These are phyloP conservation scores for Talaromyces nanjingensis DNA, from an alignment of 495 filamentous ascomycete species.

Conservation along the genomic window DNA sequence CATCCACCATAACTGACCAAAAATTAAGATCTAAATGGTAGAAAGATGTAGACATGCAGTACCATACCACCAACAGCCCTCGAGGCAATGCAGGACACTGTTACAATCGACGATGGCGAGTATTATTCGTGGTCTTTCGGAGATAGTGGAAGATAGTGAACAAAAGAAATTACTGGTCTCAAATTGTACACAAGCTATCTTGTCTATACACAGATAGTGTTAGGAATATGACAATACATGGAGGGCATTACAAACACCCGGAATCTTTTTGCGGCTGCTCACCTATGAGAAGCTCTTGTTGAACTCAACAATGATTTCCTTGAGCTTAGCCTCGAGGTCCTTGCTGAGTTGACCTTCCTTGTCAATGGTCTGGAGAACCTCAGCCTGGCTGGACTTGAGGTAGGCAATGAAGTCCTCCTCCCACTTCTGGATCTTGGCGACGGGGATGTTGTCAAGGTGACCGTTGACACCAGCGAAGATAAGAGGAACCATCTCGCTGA, in stretches of 20 bases:
- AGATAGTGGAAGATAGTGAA: conserved; percentile 14
- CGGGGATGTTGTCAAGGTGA: conserved; percentile 79
- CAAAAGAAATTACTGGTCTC: conserved; percentile 42
- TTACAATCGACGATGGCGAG: neutral
- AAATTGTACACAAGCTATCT: conserved; percentile 52
- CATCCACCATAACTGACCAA: neutral
- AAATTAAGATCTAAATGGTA: neutral
- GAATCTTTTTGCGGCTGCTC: conserved; percentile 28
- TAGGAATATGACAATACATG: conserved; percentile 36
- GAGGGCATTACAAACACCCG: conserved; percentile 24
- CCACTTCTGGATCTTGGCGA: conserved; percentile 80
- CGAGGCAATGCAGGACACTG: neutral
- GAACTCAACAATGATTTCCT: conserved; percentile 71
- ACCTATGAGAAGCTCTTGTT: conserved; percentile 83
- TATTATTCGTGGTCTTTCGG: neutral
- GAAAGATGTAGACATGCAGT: neutral
- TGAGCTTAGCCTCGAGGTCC: conserved; percentile 83
- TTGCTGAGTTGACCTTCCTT: conserved; percentile 96
- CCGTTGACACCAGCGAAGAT: conserved; percentile 99
- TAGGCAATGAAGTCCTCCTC: conserved; percentile 90
- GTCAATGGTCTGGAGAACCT: conserved; percentile 79
- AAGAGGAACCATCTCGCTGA: conserved; percentile 98
- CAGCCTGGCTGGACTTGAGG: conserved; percentile 82
- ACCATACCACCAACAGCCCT: neutral
- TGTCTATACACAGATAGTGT: conserved; percentile 46